Evolutionary conservation across 805 yeast species (phyloP).

Genomic region (Cyberlindnera saturnus): DNA sequence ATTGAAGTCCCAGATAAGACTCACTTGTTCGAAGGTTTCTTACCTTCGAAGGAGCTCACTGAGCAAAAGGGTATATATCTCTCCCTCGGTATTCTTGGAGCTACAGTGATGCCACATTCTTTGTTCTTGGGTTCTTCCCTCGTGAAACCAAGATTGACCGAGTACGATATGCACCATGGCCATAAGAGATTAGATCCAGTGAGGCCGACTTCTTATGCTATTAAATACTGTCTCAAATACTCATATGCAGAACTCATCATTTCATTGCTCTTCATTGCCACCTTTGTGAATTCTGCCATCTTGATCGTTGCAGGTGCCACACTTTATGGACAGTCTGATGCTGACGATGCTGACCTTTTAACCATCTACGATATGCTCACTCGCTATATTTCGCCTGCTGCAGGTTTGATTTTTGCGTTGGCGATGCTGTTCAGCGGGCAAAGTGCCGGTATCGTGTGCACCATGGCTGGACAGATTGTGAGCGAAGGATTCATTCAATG

Average conservation of each 20-base stretch:
- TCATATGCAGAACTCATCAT: constrained; percentile 79
- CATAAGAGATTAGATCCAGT: constrained; percentile 35
- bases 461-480: constrained; percentile 90
- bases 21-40: constrained; percentile 56
- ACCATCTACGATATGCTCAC: constrained; percentile 71
- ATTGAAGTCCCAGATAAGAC: constrained; percentile 47
- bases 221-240: constrained; percentile 69
- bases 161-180: constrained; percentile 59
- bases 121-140: constrained; percentile 80
- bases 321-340: constrained; percentile 54
- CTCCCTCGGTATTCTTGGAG: constrained; percentile 82
- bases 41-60: constrained; percentile 57
- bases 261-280: constrained; percentile 79
- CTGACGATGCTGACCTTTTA: constrained; percentile 74
- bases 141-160: constrained; percentile 78
- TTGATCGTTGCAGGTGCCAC: constrained; percentile 91
- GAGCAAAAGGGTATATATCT: constrained; percentile 69
- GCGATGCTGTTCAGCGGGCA: constrained; percentile 91
- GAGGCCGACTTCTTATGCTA: constrained; percentile 75
- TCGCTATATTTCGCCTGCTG: constrained; percentile 70
- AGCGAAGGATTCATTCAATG: constrained; percentile 83
- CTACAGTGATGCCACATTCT: constrained; percentile 94
- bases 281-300: constrained; percentile 89
- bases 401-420: constrained; percentile 83
- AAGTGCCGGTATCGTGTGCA: constrained; percentile 91